Conservation (phyloP, 2,329 filamentous ascomycete species). For the Lecanicillium sp. region DNA sequence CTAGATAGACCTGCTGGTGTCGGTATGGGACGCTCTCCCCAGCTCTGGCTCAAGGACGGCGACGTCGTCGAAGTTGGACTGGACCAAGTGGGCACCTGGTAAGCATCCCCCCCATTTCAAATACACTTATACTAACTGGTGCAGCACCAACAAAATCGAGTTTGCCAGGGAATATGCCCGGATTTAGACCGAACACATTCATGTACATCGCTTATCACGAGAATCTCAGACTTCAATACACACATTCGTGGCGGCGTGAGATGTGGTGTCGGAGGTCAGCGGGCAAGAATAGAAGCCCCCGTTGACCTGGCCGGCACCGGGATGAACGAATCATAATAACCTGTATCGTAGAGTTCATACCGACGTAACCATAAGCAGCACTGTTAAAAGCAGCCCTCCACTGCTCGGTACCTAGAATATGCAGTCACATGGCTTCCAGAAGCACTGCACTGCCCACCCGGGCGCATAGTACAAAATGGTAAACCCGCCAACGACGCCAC, state of each 20-base stretch:
- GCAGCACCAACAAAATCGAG: constrained; percentile 27
- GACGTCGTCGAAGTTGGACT: constrained; percentile 64
- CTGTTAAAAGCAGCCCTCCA: neutral
- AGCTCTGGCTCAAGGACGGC: constrained; percentile 62
- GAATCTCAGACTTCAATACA: constrained; percentile 13
- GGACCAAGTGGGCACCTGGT: constrained; percentile 57
- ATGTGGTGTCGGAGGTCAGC: constrained; percentile 11
- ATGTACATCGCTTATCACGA: constrained; percentile 8
- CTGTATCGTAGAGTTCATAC: neutral
- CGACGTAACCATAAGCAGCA: too few relatives aligned
- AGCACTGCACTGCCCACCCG: neutral
- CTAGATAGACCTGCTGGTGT: constrained; percentile 56
- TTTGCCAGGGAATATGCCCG: constrained; percentile 24
- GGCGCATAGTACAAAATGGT: neutral
- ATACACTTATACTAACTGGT: constrained; percentile 5
- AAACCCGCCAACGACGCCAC: neutral
- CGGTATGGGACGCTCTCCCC: constrained; percentile 61
- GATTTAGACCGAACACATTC: constrained; percentile 13
- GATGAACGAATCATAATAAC: neutral
- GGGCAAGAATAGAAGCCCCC: constrained; percentile 14
- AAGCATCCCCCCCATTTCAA: constrained; percentile 8
- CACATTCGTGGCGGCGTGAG: constrained; percentile 11
- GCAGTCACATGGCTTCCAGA: neutral
- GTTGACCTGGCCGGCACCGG: constrained; percentile 10
- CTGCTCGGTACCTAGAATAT: too few relatives aligned